Evolutionary conservation across 192 early-diverging fungal species (phyloP), one percentile per base, ranked within the genome.

Genomic region (Backusella sp.): DNA sequence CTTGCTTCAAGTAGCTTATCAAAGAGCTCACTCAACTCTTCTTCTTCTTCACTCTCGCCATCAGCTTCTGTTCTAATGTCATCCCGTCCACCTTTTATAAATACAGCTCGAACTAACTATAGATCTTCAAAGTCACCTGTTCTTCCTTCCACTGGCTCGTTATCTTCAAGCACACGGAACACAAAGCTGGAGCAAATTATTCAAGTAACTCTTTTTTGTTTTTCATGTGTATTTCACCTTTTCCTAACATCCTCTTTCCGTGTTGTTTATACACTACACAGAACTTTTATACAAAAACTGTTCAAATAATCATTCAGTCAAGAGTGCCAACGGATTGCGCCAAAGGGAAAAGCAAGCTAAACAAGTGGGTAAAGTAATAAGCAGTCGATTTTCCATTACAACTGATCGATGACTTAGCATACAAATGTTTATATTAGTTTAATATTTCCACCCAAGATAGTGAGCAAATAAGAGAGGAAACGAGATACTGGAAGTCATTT

Each of bases 361-460:
- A 90, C 74, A 92, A 87, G 87, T 91, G 92, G 90, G 92, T 90
- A 86, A 42, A 82, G 74, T 30, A 23, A 11, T 42, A 17, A 6
- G 70, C 7, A 21, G 11, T 68, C 4, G 34, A 42, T 23, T 32
- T 32, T 72, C 28, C 34, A 35, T 32, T 32, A 72, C 23, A 35
- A 15, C 4, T 28, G 19, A 28, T 23, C 4, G 36, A 53, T 36
- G 42, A 7, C 17, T 67, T 8, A 11, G 32, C 14, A n/a, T 53
- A 56, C 39, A 23, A 1, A 44, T 17, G 5, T 44, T 15, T 44
- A 52, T 21, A 46, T 30, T 37, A 92, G 96, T 97, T 97, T 85
- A 96, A 95, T 81, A 79, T 97, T 44, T 89, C 92, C 32, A 84
- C 92, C 8, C 90, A 92, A 66, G 96, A 97, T 71, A 83, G 91